phyloP scores from a whole-genome alignment of 768 basidiomycete genomes.

The Suillus occidentalis region DNA sequence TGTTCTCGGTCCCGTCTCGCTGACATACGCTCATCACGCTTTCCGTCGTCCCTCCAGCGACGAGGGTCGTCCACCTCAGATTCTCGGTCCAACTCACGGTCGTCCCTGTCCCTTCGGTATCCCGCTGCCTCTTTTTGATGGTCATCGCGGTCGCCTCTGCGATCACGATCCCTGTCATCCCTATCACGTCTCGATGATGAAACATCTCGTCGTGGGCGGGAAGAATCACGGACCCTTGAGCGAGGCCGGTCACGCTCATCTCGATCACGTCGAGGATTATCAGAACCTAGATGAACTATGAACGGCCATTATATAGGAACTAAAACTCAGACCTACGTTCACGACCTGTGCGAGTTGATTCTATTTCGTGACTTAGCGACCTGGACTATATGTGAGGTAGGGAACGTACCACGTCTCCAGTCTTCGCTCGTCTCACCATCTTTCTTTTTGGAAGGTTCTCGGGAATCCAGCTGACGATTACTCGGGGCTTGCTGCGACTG shows the following conservation, averaged over 20 bases:
- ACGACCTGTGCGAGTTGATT: constrained; percentile 49
- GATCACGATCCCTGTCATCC: constrained; percentile 31
- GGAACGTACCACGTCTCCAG: constrained; percentile 75
- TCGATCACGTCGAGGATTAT: constrained; percentile 54
- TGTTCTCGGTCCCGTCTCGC: constrained; percentile 56
- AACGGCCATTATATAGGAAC: constrained; percentile 2
- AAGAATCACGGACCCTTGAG: constrained; percentile 64
- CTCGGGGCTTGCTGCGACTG: constrained; percentile 35
- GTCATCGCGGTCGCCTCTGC: constrained; percentile 37
- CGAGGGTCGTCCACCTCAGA: constrained; percentile 65
- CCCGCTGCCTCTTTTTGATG: constrained; percentile 10
- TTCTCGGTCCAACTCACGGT: constrained; percentile 47
- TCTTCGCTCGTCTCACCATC: constrained; percentile 76
- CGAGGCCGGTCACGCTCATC: constrained; percentile 66
- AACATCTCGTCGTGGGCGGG: constrained; percentile 56
- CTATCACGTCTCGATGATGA: constrained; percentile 50
- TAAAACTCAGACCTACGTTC: constrained; percentile 50
- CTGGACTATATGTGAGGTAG: constrained; percentile 14
- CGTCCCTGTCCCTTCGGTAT: constrained; percentile 33
- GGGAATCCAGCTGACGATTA: constrained; percentile 55
- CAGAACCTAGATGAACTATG: constrained; percentile 41
- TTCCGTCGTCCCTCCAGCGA: constrained; percentile 82
- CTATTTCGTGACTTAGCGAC: constrained; percentile 38
- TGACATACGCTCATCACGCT: constrained; percentile 72
- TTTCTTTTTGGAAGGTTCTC: constrained; percentile 66